Evolutionary conservation across 2,329 filamentous ascomycete species (phyloP).

Genomic region (Pseudogymnoascus sp.): DNA sequence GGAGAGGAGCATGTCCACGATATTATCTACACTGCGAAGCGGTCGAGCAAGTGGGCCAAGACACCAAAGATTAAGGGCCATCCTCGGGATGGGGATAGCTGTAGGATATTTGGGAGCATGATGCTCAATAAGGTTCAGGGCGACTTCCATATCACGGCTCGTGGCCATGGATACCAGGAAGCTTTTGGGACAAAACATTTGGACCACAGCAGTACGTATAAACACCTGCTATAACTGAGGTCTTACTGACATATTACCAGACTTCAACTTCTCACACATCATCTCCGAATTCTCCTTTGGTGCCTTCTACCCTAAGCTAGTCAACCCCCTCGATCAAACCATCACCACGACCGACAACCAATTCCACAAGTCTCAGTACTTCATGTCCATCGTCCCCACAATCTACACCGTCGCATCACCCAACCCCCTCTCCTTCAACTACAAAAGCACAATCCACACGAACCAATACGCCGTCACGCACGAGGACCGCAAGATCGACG

Average conservation of each 20-base stretch:
- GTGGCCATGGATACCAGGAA: constrained; percentile 90
- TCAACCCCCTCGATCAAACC: constrained; percentile 91
- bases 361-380: constrained; percentile 98
- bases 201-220: constrained; percentile 65
- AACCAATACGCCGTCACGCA: constrained; percentile 98
- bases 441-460: constrained; percentile 64
- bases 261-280: constrained; percentile 96
- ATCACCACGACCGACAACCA: constrained; percentile 65
- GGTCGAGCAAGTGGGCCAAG: constrained; percentile 62
- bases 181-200: constrained; percentile 60
- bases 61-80: constrained; percentile 55
- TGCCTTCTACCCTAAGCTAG: constrained; percentile 87
- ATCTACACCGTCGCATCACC: constrained; percentile 65
- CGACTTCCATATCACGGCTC: constrained; percentile 94
- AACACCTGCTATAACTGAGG: neutral
- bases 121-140: constrained; percentile 96
- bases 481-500: constrained; percentile 64
- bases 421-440: constrained; percentile 22
- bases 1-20: constrained; percentile 84
- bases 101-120: constrained; percentile 81
- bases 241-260: constrained; percentile 38
- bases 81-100: constrained; percentile 54
- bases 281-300: constrained; percentile 95
- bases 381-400: constrained; percentile 88
- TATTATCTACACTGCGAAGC: constrained; percentile 66